Evolutionary conservation across 768 basidiomycete species (phyloP), one percentile per base, ranked within the genome.

Genomic region (Tephrocybe sp.): DNA sequence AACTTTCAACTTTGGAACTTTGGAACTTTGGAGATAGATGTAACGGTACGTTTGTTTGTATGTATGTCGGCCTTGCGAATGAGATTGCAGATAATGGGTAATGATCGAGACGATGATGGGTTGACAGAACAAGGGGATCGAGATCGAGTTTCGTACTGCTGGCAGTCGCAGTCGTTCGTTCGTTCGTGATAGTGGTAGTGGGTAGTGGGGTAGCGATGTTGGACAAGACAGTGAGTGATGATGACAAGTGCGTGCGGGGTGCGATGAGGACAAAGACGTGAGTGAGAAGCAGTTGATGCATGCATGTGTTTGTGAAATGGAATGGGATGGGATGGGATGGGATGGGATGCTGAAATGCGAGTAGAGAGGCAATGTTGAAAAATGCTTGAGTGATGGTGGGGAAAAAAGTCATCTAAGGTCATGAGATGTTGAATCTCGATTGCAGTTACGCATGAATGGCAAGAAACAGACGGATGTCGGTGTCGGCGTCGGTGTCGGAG

Each of bases 351-450:
- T 6, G 12, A 12, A 30, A 7, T 30, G 25, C 11, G 18, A 30
- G 19, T 7, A 24, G 23, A 34, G n/a, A 31, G 42, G 27, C n/a
- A 24, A 30, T 7, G 42, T n/a, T 25, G 12, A 48, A 10, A 24
- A 37, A n/a, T 19, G 30, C 18, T 18, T 22, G 5, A 22, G 15
- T 15, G 34, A 16, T 12, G 23, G 9, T 27, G 12, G 29, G 9
- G 37, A n/a, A 13, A 38, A 16, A 8, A 22, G 48, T 7, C 37
- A 12, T 40, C 33, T 24, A 52, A n/a, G n/a, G 45, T 42, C 45
- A 48, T 33, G 48, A 42, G 48, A 49, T 49, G 48, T 49, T 49
- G 48, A 49, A 48, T 48, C 47, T 48, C 47, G 31, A 37, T 15
- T n/a, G 36, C 39, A 25, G 13, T 13, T n/a, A 4, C n/a, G 29